Evolutionary conservation across 306 rosid genomes (phyloP).

Genomic region (Quercus aquifolioides): DNA sequence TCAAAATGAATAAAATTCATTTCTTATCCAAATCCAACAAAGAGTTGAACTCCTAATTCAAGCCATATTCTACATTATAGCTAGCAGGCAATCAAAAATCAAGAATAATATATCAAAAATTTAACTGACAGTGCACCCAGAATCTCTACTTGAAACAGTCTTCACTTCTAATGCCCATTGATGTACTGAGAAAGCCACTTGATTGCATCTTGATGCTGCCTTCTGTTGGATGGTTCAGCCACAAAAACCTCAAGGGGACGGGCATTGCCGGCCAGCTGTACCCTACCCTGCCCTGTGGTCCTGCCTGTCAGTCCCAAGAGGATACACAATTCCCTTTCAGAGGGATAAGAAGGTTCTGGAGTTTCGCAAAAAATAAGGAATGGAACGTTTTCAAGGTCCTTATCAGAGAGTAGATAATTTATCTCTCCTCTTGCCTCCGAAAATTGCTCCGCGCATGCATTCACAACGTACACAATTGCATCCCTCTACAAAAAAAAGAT

Average conservation of each 20-base stretch:
- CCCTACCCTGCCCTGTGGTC: constrained; percentile 90
- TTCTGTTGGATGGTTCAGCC: constrained; percentile 83
- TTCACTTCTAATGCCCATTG: constrained; percentile 26
- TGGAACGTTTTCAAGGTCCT: constrained; percentile 63
- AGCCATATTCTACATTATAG: too few species aligned
- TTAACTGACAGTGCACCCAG: too few species aligned
- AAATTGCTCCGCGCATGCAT: constrained; percentile 79
- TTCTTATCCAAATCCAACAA: too few species aligned
- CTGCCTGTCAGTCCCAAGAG: constrained; percentile 68
- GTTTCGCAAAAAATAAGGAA: constrained; percentile 80
- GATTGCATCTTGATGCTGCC: constrained; percentile 89
- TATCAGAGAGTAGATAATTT: constrained; percentile 77
- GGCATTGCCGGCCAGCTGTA: constrained; percentile 57
- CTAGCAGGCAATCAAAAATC: too few species aligned
- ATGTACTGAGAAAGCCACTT: constrained; percentile 90
- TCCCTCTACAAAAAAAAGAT: constrained; percentile 52
- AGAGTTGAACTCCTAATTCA: too few species aligned
- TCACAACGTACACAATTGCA: constrained; percentile 79
- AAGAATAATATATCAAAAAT: too few species aligned
- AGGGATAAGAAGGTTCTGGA: constrained; percentile 71
- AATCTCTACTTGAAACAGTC: neutral
- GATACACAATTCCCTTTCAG: constrained; percentile 73
- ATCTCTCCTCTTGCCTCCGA: constrained; percentile 71
- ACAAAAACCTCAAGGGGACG: constrained; percentile 85
- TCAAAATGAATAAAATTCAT: too few species aligned